Evolutionary conservation across 352 stramenopile genomes (phyloP), one percentile per base, ranked within the genome.

Genomic region (Globisporangium lucens): DNA sequence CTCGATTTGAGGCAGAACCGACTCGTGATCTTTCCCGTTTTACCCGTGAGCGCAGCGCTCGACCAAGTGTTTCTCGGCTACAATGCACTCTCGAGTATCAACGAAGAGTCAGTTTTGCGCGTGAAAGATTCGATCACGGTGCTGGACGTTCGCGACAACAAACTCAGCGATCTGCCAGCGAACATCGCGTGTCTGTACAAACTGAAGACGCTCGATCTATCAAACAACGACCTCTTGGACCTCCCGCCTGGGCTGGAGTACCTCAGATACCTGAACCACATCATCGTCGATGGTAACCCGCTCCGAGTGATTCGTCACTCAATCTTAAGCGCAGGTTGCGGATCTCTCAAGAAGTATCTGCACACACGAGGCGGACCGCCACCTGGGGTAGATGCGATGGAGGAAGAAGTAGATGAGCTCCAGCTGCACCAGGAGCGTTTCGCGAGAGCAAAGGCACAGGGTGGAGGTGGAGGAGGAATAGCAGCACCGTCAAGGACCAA

Each of bases 281-380:
- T 95, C 24, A 73, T 91, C 3, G 70, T 91, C 8, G 83, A 95
- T 56, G 87, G 87, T 0, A 95, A 95, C 49, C 83, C 87, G 10
- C 70, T 94, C 47, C 82, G 87, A 63, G 63, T 85, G 15, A 94
- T 94, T 58, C 85, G 85, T 22, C 81, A 85, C 12, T 77, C 78
- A 2, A 75, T 91, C 2, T 59, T 93, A 43, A 90, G 78, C 15
- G 62, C 76, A n/a, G 87, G 87, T 4, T 93, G 80, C 4, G 81
- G 94, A 58, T 63, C 84, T 2, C 70, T 95, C n/a, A 95, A 95
- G 55, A 95, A 94, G 53, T 91, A 94, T 62, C 58, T 95, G 36
- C 82, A 85, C 17, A 94, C 85, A 3, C 80, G 87, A 7, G 87
- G 85, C 12, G 53, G 69, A 22, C 87, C 87, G 30, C 83, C 83